Conservation (phyloP, 768 basidiomycete species). For the Termitomyces sp. region DNA sequence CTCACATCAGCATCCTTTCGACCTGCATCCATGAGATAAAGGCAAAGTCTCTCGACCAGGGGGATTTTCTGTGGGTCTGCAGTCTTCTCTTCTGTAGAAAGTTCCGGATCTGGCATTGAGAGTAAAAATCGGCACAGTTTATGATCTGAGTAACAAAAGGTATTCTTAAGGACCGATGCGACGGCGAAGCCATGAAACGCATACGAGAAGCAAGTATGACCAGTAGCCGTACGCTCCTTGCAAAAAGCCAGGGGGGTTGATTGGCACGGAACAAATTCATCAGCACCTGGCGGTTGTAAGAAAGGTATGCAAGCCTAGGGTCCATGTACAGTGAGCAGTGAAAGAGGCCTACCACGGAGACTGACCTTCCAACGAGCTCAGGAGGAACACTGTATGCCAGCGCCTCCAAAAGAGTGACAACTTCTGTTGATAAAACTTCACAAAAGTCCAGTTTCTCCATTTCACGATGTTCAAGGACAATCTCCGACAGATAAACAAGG, state of each 20-base stretch:
- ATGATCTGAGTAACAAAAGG: slow-evolving; percentile 27
- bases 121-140: slow-evolving; percentile 38
- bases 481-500: slow-evolving; percentile 31
- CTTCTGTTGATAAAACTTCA: slow-evolving; percentile 33
- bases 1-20: slow-evolving; percentile 37
- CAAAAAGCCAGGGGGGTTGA: slow-evolving; percentile 49
- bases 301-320: slow-evolving; percentile 23
- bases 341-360: background rate
- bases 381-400: slow-evolving; percentile 43
- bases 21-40: slow-evolving; percentile 37
- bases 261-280: slow-evolving; percentile 40
- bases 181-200: slow-evolving; percentile 17
- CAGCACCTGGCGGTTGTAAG: slow-evolving; percentile 35
- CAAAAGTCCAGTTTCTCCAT: slow-evolving; percentile 23
- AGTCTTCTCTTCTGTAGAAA: slow-evolving; percentile 11
- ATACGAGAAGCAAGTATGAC: slow-evolving; percentile 49
- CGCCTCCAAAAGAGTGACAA: slow-evolving; percentile 45
- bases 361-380: slow-evolving; percentile 34
- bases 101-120: slow-evolving; percentile 23
- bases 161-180: background rate
- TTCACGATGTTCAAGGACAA: slow-evolving; percentile 34
- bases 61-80: slow-evolving; percentile 26
- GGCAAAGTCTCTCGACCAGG: slow-evolving; percentile 45
- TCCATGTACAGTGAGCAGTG: background rate
- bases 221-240: slow-evolving; percentile 43